Evolutionary conservation across 306 rosid genomes (phyloP).

Genomic region (Psophocarpus tetragonolobus): DNA sequence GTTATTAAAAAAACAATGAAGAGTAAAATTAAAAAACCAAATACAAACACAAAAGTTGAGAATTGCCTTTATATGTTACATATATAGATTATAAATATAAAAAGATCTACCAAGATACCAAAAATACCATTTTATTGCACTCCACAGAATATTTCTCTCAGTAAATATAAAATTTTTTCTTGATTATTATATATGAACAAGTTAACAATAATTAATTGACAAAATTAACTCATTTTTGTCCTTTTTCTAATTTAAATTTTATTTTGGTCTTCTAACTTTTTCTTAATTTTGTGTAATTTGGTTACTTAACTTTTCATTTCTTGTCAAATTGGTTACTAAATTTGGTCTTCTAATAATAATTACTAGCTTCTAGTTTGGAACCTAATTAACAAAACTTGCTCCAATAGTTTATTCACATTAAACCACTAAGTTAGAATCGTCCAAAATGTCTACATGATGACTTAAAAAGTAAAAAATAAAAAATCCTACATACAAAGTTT

Average conservation of each 20-base stretch:
- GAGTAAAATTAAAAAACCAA: too few relatives aligned
- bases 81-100: too few relatives aligned
- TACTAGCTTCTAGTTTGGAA: not conserved
- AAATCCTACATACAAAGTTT: not conserved
- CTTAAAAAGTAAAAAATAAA: not conserved
- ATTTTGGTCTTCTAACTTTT: not conserved
- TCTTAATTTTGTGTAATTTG: not conserved
- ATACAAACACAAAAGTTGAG: too few relatives aligned
- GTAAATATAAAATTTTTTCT: not conserved
- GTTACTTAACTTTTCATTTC: not conserved
- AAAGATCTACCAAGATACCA: too few relatives aligned
- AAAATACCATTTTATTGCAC: too few relatives aligned
- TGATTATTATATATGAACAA: not conserved
- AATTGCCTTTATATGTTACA: too few relatives aligned
- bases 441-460: not conserved
- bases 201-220: not conserved
- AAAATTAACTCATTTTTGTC: not conserved
- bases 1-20: too few relatives aligned
- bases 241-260: not conserved
- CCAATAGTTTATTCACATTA: not conserved
- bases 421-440: not conserved
- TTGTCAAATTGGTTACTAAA: not conserved
- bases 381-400: not conserved
- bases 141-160: too few relatives aligned
- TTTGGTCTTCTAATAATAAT: not conserved